Conservation (phyloP, 495 filamentous ascomycete species). For the Pseudoneurospora amorphoporcata region DNA sequence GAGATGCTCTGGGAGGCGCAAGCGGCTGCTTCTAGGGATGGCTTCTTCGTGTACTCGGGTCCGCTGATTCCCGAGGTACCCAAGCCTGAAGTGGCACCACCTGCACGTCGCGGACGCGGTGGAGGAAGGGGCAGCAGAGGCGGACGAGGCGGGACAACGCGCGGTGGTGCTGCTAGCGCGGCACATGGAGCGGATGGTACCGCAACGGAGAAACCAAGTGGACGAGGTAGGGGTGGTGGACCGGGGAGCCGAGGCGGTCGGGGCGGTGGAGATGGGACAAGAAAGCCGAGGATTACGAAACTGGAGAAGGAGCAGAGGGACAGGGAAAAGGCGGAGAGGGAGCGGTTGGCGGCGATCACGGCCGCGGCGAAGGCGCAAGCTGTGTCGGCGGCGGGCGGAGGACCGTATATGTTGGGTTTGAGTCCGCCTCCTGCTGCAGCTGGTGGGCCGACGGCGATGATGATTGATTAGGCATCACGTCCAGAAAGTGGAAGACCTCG, state of each 20-base stretch:
- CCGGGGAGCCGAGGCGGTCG: conserved; percentile 49
- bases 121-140: conserved; percentile 51
- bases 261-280: conserved; percentile 54
- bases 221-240: conserved; percentile 49
- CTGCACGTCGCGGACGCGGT: conserved; percentile 65
- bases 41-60: conserved; percentile 81
- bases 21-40: conserved; percentile 84
- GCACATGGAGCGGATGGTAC: conserved; percentile 21
- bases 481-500: not conserved
- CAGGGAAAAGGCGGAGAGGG: conserved; percentile 40
- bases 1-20: conserved; percentile 94
- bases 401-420: not conserved
- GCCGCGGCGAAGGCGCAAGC: not conserved
- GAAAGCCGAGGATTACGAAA: conserved; percentile 76
- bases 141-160: conserved; percentile 19
- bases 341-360: conserved; percentile 20
- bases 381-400: not conserved
- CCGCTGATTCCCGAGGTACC: conserved; percentile 79
- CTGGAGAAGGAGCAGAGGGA: conserved; percentile 67
- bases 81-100: conserved; percentile 65
- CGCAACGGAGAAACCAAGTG: conserved; percentile 29
- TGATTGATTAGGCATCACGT: not conserved
- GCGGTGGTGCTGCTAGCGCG: conserved; percentile 13
- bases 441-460: not conserved
- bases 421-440: not conserved